Evolutionary conservation across 371 early-diverging fungal species (phyloP).

Genomic region (Mortierella sp.): DNA sequence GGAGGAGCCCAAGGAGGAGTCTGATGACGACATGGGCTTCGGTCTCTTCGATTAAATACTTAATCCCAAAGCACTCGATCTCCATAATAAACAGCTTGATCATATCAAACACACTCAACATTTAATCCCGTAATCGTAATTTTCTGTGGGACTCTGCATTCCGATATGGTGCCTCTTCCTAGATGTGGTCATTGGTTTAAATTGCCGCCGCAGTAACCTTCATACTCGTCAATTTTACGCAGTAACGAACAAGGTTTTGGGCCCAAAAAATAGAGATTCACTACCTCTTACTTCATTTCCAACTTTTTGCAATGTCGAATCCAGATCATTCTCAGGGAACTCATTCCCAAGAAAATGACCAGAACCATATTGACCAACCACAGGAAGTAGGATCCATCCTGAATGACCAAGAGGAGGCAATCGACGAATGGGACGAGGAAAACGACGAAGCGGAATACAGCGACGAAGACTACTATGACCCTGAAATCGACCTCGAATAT

Average conservation of each 20-base stretch:
- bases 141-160: background rate
- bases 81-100: slow-evolving; percentile 23
- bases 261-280: background rate
- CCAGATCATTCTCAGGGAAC: slow-evolving; percentile 3
- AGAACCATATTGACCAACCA: background rate
- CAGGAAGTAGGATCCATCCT: background rate
- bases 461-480: slow-evolving; percentile 48
- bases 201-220: slow-evolving; percentile 11
- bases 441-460: slow-evolving; percentile 16
- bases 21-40: slow-evolving; percentile 69
- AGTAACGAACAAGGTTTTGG: slow-evolving; percentile 8
- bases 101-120: slow-evolving; percentile 5
- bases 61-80: slow-evolving; percentile 3
- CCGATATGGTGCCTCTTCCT: background rate
- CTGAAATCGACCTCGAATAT: slow-evolving; percentile 36
- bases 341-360: background rate
- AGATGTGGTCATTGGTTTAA: background rate
- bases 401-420: background rate
- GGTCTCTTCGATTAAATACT: slow-evolving; percentile 70
- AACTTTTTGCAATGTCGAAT: slow-evolving; percentile 4
- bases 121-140: background rate
- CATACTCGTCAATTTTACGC: background rate
- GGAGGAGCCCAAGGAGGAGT: slow-evolving; percentile 70
- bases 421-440: slow-evolving; percentile 7
- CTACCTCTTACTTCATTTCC: background rate